Base-by-base conservation (phyloP, 768 basidiomycete genomes). In the Termitomyces titanicus region DNA sequence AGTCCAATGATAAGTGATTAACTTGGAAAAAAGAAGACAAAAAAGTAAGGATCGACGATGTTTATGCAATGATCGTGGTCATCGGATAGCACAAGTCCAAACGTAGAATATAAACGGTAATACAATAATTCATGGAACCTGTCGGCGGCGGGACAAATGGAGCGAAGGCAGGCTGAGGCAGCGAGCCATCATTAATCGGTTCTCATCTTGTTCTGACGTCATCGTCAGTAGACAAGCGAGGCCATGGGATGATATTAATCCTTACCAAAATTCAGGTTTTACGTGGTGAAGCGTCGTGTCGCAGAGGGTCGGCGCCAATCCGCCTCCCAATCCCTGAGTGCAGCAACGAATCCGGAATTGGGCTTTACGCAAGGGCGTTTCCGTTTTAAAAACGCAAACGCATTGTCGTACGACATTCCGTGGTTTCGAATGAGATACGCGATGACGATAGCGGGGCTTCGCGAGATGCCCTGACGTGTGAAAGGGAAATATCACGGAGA, bases 351-450 rank as follows among this genome's bases (percentile, higher is more conserved):
- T 5, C 86, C 88, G n/a, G 85, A 72, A 63, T 92, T 92, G 15
- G 89, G 89, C 64, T 89, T 87, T 57, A 85, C 74, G 63, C 89
- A 92, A 4, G 88, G 81, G 18, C 89, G 80, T 60, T 83, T 82
- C 52, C 79, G 79, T 60, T 81, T 81, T 58, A 88, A 76, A 58
- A 84, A 78, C 0, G 81, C 73, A 53, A 77, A 69, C 0, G 89
- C 88, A 43, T 75, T 72, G 57, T 89, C 85, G 67, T 83, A 90
- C 9, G 85, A 75, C 86, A 90, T 87, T 39, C 80, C 83, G 55
- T 82, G 81, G 58, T 83, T 79, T 61, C 84, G 80, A 61, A 92
- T 92, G 64, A 92, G 84, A 72, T 89, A 92, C 43, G 89, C 89
- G 56, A 92, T 88, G 54, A 89, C 83, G 63, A 92, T 80, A 7